Evolutionary conservation across 2,329 filamentous ascomycete species (phyloP), one percentile per base, ranked within the genome.

Genomic region (Ophiostoma quercus): DNA sequence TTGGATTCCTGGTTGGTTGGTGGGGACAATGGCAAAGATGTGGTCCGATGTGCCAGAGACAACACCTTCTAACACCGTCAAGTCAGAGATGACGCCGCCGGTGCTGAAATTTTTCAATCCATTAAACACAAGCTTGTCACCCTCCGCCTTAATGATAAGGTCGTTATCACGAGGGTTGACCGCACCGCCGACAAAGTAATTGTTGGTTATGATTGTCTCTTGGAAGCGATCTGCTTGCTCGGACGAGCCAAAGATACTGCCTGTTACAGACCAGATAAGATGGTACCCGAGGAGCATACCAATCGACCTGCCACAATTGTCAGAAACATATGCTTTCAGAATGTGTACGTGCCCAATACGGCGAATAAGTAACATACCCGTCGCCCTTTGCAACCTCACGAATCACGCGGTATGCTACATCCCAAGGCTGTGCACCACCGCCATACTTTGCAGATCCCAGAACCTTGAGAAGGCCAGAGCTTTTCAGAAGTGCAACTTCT

Each of bases 21-120:
- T 89, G 5, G 81, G 80, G 1, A 87, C 86, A 29, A 89, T 77
- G 2, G 87, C 85, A 74, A 89, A 90, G 70, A 90, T 86, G 74
- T 90, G 87, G 68, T 87, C 80, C 4, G 82, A 80, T 0, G 86
- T 88, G 22, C 81, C 84, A 6, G 85, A 82, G n/a, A 84, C 79
- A 0, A 87, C 84, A 25, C 88, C 88, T 74, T 90, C 88, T 0
- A 90, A 81, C 0, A 90, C 86, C 0, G 87, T 89, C 25, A 90
- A 77, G 71, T 90, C 88, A 0, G 87, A 89, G 1, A 90, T 81
- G 0, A 89, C 87, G 34, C 87, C 88, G 0, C 88, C 88, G 0
- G 88, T 90, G 75, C 88, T 90, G 80, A 90, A 90, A 77, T 85
- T 81, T 76, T 90, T 90, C 77, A 81, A 82, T 1, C 88, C 87